Percentiles rank a stretch among this genome's conserved stretches.
These are phyloP conservation scores for Pyronema domesticum DNA, from an alignment of 495 filamentous ascomycete species.

Conservation along the genomic window DNA sequence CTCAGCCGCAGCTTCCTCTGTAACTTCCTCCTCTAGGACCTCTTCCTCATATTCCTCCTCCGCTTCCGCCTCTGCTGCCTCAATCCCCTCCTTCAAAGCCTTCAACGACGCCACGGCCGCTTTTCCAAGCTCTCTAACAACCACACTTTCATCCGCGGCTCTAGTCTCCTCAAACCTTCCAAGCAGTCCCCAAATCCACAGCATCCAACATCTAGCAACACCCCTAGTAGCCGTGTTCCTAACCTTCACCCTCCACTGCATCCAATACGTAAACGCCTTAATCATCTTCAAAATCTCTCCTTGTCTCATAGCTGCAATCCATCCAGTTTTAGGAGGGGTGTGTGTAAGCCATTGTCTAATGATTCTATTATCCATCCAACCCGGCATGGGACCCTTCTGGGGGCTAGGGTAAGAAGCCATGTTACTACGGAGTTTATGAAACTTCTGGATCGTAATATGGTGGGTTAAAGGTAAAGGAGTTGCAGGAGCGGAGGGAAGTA, in stretches of 20 bases:
- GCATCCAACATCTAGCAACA: slow-evolving; percentile 26
- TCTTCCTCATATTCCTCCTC: slow-evolving; percentile 8
- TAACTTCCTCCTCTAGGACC: slow-evolving; percentile 7
- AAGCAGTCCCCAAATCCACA: slow-evolving; percentile 31
- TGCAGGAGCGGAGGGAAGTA: slow-evolving; percentile 2
- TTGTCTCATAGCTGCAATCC: slow-evolving; percentile 11
- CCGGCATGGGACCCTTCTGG: not conserved
- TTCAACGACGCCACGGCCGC: slow-evolving; percentile 8
- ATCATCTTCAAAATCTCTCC: slow-evolving; percentile 1
- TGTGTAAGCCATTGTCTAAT: not conserved
- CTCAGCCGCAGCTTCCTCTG: slow-evolving; percentile 6
- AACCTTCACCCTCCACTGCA: slow-evolving; percentile 13
- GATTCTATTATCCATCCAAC: not conserved
- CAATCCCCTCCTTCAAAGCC: slow-evolving; percentile 6
- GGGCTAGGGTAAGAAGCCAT: not conserved
- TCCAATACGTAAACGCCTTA: slow-evolving; percentile 5
- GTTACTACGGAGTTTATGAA: slow-evolving; percentile 3
- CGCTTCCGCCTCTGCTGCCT: not conserved
- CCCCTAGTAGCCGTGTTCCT: slow-evolving; percentile 9
- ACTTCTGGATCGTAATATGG: slow-evolving; percentile 6
- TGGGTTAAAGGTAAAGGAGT: slow-evolving; percentile 11
- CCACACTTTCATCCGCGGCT: slow-evolving; percentile 26
- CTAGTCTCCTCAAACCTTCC: slow-evolving; percentile 27
- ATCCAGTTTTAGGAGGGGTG: not conserved
- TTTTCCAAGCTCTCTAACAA: slow-evolving; percentile 22